Conservation (phyloP, 768 basidiomycete species). For the Ramaria sp. region DNA sequence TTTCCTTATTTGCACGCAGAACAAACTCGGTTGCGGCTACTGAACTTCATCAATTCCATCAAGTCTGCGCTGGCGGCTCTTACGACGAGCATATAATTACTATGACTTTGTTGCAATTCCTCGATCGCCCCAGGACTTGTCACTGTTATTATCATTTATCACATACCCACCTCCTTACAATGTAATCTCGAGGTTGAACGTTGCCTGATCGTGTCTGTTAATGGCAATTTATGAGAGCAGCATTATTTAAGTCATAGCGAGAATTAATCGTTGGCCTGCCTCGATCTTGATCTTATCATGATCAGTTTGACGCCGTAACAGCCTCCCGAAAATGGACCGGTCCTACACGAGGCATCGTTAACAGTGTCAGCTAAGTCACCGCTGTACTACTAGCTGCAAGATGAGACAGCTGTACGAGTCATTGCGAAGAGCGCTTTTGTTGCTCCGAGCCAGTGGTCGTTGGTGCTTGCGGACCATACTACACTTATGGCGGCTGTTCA, state of each 20-base stretch:
- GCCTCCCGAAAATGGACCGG: not conserved
- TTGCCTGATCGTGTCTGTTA: no score
- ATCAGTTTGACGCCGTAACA: not conserved
- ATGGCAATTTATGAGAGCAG: no score
- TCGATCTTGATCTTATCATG: no score
- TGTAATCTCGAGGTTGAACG: no score
- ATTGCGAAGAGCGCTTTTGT: not conserved
- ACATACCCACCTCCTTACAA: no score
- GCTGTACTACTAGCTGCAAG: not conserved
- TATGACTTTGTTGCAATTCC: not conserved
- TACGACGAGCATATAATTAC: not conserved
- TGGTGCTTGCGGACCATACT: not conserved
- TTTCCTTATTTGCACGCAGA: not conserved
- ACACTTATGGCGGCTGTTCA: not conserved
- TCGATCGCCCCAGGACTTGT: not conserved
- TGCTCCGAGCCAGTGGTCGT: not conserved
- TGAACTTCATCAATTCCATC: slow-evolving; percentile 10
- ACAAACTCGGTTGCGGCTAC: slow-evolving; percentile 6
- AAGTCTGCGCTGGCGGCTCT: slow-evolving; percentile 9
- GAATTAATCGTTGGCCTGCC: no score
- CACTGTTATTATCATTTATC: not conserved
- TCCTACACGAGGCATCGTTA: not conserved
- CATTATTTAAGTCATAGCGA: no score
- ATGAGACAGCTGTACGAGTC: not conserved
- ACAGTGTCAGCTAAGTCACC: not conserved